Base-by-base conservation (phyloP, 1,284 basidiomycete species). In the Phaffia rhodozyma region DNA sequence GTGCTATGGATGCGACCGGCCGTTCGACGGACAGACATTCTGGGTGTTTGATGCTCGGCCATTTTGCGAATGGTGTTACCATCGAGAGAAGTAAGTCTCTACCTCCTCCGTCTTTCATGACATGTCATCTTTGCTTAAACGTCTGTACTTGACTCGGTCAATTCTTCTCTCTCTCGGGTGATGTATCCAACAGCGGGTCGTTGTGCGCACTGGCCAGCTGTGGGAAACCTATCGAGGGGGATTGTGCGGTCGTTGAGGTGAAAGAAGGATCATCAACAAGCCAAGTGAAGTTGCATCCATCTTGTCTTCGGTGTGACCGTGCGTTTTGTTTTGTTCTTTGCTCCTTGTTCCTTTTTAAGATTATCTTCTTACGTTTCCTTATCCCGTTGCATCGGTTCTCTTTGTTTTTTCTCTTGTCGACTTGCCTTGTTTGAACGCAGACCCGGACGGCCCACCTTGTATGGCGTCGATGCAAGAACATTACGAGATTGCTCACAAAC, bases 21-120 rank as follows among this genome's bases (percentile, higher is more conserved):
- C 88, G 1, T 93, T 93, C 78, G 87, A 87, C 5, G 88, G 88
- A 73, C 86, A 86, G 72, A 82, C 84, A 47, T 93, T 94, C 74
- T 93, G 92, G 73, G 88, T 93, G 56, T 84, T 84, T 69, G 86
- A 87, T 70, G 88, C 88, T 61, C 86, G 86, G 71, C 90, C 91
- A 1, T 84, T 85, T 72, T 94, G 90, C 72, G 86, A 84, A 50
- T 88, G 87, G 72, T 90, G 92, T 74, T 93, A 93, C 71, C 89
- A 91, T 73, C 86, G 91, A 75, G 84, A 84, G 62, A 92, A 92
- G 75, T 77, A 66, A 72, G 75, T 73, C 16, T 51, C 9, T 43
- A 23, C 29, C 34, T 30, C 29, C 6, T n/a, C 55, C 29, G 25
- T 57, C 25, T 51, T 47, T 21, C 23, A 21, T 56, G 16, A n/a